phyloP scores from a whole-genome alignment of 1,139 yeast genomes.

The Diutina mesorugosa region DNA sequence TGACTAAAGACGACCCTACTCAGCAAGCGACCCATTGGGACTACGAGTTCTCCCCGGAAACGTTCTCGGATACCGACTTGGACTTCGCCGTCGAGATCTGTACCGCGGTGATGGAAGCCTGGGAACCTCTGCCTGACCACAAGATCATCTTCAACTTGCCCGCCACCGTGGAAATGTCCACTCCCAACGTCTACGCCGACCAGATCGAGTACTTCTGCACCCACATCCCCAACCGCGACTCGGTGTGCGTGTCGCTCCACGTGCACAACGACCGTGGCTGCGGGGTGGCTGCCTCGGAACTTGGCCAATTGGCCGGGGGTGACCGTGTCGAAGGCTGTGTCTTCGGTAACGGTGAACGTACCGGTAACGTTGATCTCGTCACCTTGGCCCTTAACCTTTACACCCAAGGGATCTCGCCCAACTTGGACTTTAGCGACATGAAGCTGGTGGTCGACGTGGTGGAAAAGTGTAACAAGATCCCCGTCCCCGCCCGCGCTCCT shows the following conservation, averaged over 20 bases:
- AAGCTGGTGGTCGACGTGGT: conserved; percentile 2
- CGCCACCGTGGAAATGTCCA: conserved; percentile 2
- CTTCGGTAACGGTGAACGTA: conserved; percentile 3
- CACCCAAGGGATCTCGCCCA: conserved; percentile 1
- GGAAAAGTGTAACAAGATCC: conserved; percentile 2
- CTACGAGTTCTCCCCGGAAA: conserved; percentile 2
- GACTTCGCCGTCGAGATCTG: conserved; percentile 2
- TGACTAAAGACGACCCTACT: neutral
- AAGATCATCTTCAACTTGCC: conserved; percentile 1
- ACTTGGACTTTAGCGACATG: conserved; percentile 1
- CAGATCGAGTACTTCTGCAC: conserved; percentile 2
- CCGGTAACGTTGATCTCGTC: conserved; percentile 2
- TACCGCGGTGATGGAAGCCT: conserved; percentile 2
- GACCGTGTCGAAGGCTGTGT: conserved; percentile 2
- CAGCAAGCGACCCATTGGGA: neutral
- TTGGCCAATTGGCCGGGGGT: conserved; percentile 1
- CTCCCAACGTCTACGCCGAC: conserved; percentile 2
- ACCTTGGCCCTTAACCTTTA: conserved; percentile 2
- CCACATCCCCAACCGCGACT: conserved; percentile 1
- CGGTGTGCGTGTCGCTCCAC: conserved; percentile 1
- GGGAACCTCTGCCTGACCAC: neutral
- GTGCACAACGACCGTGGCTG: conserved; percentile 2
- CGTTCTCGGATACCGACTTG: neutral
- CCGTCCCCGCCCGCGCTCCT: conserved; percentile 2
- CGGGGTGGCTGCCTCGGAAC: conserved; percentile 1